A percentile compares a stretch with the other conserved stretches of the same genome.
Conservation (phyloP, 139 green algal genomes). For the Chlorella sp. region DNA sequence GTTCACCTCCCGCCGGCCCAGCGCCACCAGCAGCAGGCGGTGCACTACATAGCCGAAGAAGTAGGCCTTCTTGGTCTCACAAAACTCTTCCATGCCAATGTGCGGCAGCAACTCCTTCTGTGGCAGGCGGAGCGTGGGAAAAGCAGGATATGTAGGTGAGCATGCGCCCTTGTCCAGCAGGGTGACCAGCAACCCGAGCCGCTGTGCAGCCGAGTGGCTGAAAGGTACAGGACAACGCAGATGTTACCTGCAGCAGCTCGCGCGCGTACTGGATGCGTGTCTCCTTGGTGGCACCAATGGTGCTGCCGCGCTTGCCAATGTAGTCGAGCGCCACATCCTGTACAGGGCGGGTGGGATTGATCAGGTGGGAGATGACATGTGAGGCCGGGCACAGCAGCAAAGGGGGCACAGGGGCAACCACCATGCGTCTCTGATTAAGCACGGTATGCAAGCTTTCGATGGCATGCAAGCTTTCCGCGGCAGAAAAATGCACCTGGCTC, state of each 20-base stretch:
- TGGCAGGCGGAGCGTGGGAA: too few relatives aligned
- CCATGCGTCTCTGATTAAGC: too few relatives aligned
- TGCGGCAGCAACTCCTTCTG: conserved; percentile 98
- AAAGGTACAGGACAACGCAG: too few relatives aligned
- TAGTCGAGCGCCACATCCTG: conserved; percentile 94
- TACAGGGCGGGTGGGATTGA: not conserved
- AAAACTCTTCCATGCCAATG: conserved; percentile 83
- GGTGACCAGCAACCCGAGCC: too few relatives aligned
- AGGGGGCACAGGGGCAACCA: not conserved
- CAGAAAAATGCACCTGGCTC: conserved; percentile 66
- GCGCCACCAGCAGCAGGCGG: conserved; percentile 86
- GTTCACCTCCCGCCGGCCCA: conserved; percentile 61
- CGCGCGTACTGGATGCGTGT: conserved; percentile 93
- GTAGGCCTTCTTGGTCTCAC: conserved; percentile 86
- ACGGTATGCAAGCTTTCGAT: too few relatives aligned
- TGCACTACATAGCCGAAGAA: conserved; percentile 81
- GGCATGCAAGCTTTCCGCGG: too few relatives aligned
- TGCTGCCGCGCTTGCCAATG: conserved; percentile 91
- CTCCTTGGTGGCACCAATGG: conserved; percentile 71
- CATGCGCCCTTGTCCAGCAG: too few relatives aligned
- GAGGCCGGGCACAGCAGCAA: not conserved
- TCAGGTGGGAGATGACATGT: too few relatives aligned
- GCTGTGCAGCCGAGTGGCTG: too few relatives aligned
- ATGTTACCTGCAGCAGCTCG: conserved; percentile 76
- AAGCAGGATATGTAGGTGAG: too few relatives aligned